Conservation (phyloP, 2,329 filamentous ascomycete species). For the Trichoderma sp. region DNA sequence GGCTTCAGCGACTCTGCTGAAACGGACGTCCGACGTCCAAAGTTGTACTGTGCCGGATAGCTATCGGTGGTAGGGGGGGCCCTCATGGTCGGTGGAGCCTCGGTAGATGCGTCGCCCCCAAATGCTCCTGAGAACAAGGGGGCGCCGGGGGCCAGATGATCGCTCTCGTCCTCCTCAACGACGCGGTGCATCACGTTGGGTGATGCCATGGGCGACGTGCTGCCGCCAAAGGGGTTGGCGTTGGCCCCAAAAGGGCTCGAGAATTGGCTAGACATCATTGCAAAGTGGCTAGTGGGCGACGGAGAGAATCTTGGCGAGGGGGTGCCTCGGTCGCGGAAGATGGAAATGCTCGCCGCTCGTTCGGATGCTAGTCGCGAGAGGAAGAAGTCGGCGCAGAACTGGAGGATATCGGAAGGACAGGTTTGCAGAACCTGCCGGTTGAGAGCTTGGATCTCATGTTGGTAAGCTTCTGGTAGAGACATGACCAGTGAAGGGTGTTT, state of each 20-base stretch:
- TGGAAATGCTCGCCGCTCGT: constrained; percentile 40
- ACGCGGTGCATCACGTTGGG: constrained; percentile 50
- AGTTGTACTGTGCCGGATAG: constrained; percentile 90
- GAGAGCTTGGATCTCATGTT: constrained; percentile 62
- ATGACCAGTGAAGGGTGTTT: constrained; percentile 28
- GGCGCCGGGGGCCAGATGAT: constrained; percentile 61
- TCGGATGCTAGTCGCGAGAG: constrained; percentile 63
- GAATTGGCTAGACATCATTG: constrained; percentile 71
- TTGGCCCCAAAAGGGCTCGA: constrained; percentile 68
- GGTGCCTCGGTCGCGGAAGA: constrained; percentile 13
- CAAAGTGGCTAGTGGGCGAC: not conserved
- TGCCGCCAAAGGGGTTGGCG: constrained; percentile 73
- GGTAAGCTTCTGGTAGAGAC: constrained; percentile 55
- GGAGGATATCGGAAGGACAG: constrained; percentile 62
- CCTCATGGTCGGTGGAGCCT: constrained; percentile 47
- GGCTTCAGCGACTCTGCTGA: constrained; percentile 96
- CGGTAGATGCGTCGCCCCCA: constrained; percentile 49
- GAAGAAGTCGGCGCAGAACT: constrained; percentile 71
- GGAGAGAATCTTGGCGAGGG: constrained; percentile 13
- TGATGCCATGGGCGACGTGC: constrained; percentile 36
- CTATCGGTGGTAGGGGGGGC: constrained; percentile 59
- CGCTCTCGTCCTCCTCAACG: constrained; percentile 78
- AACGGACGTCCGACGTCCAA: constrained; percentile 89
- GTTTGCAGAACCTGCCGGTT: constrained; percentile 58
- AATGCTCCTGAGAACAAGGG: constrained; percentile 52